phyloP scores from a whole-genome alignment of 1,139 yeast species.

The Geotrichum klebahnii region DNA sequence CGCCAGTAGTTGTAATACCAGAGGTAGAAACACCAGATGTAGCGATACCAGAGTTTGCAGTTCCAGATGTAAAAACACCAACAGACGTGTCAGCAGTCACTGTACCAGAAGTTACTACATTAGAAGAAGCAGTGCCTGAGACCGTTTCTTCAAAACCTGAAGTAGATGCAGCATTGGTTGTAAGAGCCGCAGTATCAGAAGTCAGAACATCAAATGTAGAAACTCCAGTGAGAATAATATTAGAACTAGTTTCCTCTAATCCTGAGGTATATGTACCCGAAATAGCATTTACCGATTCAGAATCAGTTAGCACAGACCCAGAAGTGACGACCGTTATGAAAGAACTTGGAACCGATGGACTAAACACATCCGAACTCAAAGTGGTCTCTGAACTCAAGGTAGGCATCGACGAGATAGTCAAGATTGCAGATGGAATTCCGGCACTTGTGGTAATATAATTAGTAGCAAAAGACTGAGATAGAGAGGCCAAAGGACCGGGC shows the following conservation, averaged over 20 bases:
- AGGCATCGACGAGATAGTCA: slow-evolving; percentile 15
- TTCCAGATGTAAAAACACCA: too few species aligned
- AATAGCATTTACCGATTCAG: background rate
- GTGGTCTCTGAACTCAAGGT: background rate
- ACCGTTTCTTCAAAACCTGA: slow-evolving; percentile 23
- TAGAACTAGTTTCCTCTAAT: background rate
- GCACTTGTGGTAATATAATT: slow-evolving; percentile 4
- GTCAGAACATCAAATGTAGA: background rate
- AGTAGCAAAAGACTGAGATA: slow-evolving; percentile 3
- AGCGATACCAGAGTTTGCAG: slow-evolving; percentile 38
- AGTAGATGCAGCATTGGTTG: slow-evolving; percentile 17
- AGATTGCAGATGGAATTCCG: slow-evolving; percentile 13
- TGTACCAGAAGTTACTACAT: too few species aligned
- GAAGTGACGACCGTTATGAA: background rate
- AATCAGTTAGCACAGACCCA: background rate
- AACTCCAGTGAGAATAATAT: background rate
- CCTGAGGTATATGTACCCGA: background rate
- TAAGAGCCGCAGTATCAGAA: slow-evolving; percentile 17
- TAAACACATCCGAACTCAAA: background rate
- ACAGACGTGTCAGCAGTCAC: too few species aligned
- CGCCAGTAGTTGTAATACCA: too few species aligned
- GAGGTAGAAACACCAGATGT: slow-evolving; percentile 29
- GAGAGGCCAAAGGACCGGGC: background rate
- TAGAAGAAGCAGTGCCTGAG: slow-evolving; percentile 9
- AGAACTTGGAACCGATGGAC: background rate